These are phyloP conservation scores for Lanmaoa rubissima DNA, from an alignment of 768 basidiomycete genomes.

Conservation along the genomic window DNA sequence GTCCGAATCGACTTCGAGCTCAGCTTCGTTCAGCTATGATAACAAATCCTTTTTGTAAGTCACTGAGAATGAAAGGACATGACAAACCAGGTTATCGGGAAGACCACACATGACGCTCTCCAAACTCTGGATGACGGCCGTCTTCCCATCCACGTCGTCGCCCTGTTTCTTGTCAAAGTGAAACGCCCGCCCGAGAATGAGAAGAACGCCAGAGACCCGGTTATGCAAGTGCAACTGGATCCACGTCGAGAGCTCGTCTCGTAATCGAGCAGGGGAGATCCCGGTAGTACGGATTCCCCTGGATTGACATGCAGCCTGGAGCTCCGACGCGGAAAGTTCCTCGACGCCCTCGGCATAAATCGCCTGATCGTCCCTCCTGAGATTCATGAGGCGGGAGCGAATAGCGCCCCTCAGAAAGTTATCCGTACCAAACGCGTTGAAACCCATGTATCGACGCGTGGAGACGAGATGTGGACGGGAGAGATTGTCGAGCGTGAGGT, in stretches of 20 bases:
- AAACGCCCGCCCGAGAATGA: slow-evolving; percentile 94
- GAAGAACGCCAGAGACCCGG: slow-evolving; percentile 88
- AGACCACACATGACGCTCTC: slow-evolving; percentile 89
- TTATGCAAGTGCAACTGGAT: slow-evolving; percentile 88
- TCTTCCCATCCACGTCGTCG: slow-evolving; percentile 80
- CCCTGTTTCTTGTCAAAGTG: slow-evolving; percentile 79
- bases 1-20: slow-evolving; percentile 92
- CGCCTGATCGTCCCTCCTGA: slow-evolving; percentile 91
- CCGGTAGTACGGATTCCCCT: slow-evolving; percentile 90
- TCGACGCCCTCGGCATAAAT: slow-evolving; percentile 90
- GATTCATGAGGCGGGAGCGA: slow-evolving; percentile 73
- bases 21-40: slow-evolving; percentile 91
- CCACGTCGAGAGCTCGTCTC: slow-evolving; percentile 92
- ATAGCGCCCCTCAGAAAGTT: slow-evolving; percentile 95
- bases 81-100: slow-evolving; percentile 88
- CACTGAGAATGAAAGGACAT: too few species aligned
- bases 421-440: slow-evolving; percentile 98
- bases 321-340: slow-evolving; percentile 82
- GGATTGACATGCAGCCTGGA: slow-evolving; percentile 91
- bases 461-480: slow-evolving; percentile 87
- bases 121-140: slow-evolving; percentile 73
- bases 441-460: slow-evolving; percentile 98
- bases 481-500: slow-evolving; percentile 95
- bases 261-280: slow-evolving; percentile 81
- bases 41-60: background rate